phyloP scores from a whole-genome alignment of 805 yeast species.

The Candida germanica region DNA sequence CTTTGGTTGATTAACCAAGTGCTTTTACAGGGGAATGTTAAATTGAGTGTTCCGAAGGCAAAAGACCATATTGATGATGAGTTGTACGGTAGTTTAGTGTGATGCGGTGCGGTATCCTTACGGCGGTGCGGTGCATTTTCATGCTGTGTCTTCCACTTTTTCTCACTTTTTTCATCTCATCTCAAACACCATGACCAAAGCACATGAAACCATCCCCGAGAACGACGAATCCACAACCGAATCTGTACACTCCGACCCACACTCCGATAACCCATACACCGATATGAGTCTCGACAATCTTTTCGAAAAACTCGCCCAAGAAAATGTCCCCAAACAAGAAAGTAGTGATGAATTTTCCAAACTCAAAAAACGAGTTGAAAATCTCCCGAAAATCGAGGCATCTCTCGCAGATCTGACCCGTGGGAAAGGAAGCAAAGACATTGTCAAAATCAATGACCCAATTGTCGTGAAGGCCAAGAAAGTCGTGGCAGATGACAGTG shows the following conservation, averaged over 20 bases:
- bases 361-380: conserved; percentile 33
- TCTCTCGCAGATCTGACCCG: too few relatives aligned
- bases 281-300: conserved; percentile 27
- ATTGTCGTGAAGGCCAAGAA: conserved; percentile 20
- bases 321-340: conserved; percentile 6
- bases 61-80: conserved; percentile 13
- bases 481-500: conserved; percentile 35
- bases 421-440: conserved; percentile 19
- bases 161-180: conserved; percentile 9
- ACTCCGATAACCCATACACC: conserved; percentile 2
- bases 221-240: conserved; percentile 23
- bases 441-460: conserved; percentile 46
- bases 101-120: too few relatives aligned
- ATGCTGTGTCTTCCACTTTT: too few relatives aligned
- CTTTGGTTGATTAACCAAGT: conserved; percentile 42
- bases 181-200: too few relatives aligned
- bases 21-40: conserved; percentile 41
- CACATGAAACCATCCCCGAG: conserved; percentile 13
- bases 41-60: conserved; percentile 27
- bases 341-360: conserved; percentile 25
- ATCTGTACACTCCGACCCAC: conserved; percentile 22
- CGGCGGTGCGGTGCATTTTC: neutral
- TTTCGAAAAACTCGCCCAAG: conserved; percentile 28
- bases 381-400: conserved; percentile 40
- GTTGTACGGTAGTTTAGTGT: conserved; percentile 10